Evolutionary conservation across 768 basidiomycete genomes (phyloP).

Genomic region (Pleurotus djamor): DNA sequence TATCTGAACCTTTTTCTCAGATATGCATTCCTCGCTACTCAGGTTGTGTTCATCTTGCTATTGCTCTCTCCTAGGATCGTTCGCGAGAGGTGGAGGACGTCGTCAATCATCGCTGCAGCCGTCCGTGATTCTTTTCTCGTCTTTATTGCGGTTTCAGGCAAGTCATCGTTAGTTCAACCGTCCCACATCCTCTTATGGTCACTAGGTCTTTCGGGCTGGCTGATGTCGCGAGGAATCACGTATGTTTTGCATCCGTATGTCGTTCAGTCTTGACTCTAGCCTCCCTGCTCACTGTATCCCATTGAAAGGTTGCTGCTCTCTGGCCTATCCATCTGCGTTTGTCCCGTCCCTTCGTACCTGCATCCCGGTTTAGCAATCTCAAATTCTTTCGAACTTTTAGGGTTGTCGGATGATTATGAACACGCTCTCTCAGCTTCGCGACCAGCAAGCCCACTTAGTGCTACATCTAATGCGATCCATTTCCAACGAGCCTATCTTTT

Average conservation of each 20-base stretch:
- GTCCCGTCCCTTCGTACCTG: background rate
- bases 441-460: background rate
- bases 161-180: background rate
- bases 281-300: background rate
- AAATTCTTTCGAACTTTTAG: background rate
- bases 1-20: no score
- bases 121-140: background rate
- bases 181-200: background rate
- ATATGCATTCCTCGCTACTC: no score
- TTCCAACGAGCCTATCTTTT: no score
- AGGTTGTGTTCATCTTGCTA: background rate
- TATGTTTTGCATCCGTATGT: background rate
- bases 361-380: background rate
- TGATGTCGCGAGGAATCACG: background rate
- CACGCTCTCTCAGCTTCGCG: background rate
- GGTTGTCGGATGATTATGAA: constrained; percentile 3
- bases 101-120: background rate
- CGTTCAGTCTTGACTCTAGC: background rate
- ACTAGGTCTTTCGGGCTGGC: background rate
- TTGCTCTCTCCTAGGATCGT: background rate
- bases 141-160: background rate
- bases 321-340: background rate
- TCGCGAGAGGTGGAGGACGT: background rate
- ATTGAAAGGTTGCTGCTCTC: background rate
- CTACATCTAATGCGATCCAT: no score